Evolutionary conservation across 2,329 filamentous ascomycete species (phyloP).

Genomic region (Dendryphion nanum): DNA sequence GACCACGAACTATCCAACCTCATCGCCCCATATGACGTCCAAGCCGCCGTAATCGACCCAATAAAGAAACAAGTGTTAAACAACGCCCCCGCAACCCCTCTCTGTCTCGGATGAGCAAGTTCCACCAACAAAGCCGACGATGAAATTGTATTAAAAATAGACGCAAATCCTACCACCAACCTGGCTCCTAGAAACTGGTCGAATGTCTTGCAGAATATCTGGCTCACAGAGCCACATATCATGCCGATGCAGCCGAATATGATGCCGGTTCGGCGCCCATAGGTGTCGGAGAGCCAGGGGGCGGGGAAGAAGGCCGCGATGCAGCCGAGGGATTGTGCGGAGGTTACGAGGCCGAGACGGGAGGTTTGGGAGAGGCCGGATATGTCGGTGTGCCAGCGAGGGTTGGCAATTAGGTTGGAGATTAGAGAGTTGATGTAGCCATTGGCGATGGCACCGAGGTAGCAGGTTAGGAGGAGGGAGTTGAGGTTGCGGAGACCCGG

Average conservation of each 20-base stretch:
- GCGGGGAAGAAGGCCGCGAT: constrained; percentile 19
- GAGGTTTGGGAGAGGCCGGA: constrained; percentile 6
- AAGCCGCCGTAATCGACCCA: too few relatives aligned
- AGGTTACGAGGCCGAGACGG: constrained; percentile 12
- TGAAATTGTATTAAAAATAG: too few relatives aligned
- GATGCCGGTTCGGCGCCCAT: constrained; percentile 12
- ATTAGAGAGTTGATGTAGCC: constrained; percentile 18
- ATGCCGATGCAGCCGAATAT: constrained; percentile 11
- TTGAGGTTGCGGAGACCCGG: constrained; percentile 14
- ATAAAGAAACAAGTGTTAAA: too few relatives aligned
- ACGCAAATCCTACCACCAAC: too few relatives aligned
- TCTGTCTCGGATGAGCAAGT: too few relatives aligned
- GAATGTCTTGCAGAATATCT: constrained; percentile 8
- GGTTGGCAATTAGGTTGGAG: constrained; percentile 14
- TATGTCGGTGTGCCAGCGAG: constrained; percentile 8
- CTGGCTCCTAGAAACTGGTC: constrained; percentile 10
- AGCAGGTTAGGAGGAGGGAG: constrained; percentile 14
- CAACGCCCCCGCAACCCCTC: too few relatives aligned
- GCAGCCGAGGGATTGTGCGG: constrained; percentile 14
- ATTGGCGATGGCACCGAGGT: constrained; percentile 16
- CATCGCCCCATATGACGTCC: too few relatives aligned
- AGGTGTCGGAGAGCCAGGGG: constrained; percentile 16
- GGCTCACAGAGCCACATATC: constrained; percentile 8
- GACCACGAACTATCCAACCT: too few relatives aligned
- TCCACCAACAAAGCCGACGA: too few relatives aligned